phyloP scores from a whole-genome alignment of 352 stramenopile species.

The Thalassiosira exigua region DNA sequence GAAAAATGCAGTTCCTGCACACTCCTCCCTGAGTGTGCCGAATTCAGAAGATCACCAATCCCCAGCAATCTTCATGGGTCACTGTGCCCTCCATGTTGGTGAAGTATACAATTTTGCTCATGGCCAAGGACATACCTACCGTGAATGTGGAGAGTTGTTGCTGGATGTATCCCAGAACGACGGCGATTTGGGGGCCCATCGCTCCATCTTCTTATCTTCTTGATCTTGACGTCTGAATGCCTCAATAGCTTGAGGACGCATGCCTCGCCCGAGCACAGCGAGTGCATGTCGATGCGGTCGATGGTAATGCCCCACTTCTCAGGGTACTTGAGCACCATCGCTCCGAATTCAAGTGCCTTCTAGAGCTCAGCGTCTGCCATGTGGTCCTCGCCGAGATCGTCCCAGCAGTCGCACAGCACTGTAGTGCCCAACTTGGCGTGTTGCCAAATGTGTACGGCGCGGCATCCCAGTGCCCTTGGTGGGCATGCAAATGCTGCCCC shows the following conservation, averaged over 20 bases:
- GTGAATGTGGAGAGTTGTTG: neutral
- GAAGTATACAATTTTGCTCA: no score
- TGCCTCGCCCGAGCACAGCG: neutral
- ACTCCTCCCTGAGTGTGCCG: no score
- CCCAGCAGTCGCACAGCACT: neutral
- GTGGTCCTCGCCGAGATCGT: no score
- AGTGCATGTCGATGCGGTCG: constrained; percentile 11
- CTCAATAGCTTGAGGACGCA: neutral
- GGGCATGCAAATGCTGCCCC: neutral
- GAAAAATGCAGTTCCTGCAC: no score
- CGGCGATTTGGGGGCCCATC: neutral
- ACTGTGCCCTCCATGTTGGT: no score
- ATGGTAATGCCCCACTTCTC: neutral
- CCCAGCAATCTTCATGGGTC: no score
- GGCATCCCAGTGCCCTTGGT: neutral
- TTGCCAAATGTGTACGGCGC: neutral
- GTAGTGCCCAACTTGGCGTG: neutral
- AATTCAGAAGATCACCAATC: no score
- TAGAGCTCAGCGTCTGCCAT: constrained; percentile 14
- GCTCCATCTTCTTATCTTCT: constrained; percentile 12
- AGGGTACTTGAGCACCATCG: neutral
- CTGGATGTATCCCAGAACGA: neutral
- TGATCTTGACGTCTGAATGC: neutral
- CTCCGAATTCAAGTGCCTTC: constrained; percentile 16
- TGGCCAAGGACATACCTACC: neutral